Conservation (phyloP, 148 eudicot species). For the Chenopodium suecicum region DNA sequence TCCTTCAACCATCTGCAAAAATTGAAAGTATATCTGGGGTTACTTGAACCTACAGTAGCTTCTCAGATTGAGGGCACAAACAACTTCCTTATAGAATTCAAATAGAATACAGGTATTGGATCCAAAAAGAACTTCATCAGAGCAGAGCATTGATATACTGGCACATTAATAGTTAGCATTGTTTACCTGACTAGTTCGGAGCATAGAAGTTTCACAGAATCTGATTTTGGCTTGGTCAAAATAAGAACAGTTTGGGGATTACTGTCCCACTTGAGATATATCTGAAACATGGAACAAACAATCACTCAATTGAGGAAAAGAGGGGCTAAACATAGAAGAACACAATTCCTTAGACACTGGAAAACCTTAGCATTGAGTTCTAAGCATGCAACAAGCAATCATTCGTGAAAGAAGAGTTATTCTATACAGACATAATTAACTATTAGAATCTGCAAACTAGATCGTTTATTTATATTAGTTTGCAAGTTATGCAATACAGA, state of each 20-base stretch:
- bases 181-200: slow-evolving; percentile 83
- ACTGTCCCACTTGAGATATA: slow-evolving; percentile 93
- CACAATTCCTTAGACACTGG: background rate
- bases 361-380: background rate
- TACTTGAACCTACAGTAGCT: background rate
- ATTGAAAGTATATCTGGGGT: background rate
- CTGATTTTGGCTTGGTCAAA: slow-evolving; percentile 91
- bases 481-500: background rate
- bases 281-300: slow-evolving; percentile 44
- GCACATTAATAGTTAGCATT: background rate
- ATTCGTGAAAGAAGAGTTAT: background rate
- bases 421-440: too few species aligned
- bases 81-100: background rate
- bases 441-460: background rate
- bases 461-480: background rate
- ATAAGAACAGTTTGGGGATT: slow-evolving; percentile 83
- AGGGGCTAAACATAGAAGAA: background rate
- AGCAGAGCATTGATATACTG: background rate
- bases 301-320: slow-evolving; percentile 9
- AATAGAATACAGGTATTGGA: background rate
- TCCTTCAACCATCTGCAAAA: slow-evolving; percentile 82
- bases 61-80: background rate
- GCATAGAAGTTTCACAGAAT: slow-evolving; percentile 72
- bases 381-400: background rate
- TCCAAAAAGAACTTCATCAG: background rate